These are phyloP conservation scores for Backusella macrospora DNA, from an alignment of 192 early-diverging fungal genomes.

Conservation along the genomic window DNA sequence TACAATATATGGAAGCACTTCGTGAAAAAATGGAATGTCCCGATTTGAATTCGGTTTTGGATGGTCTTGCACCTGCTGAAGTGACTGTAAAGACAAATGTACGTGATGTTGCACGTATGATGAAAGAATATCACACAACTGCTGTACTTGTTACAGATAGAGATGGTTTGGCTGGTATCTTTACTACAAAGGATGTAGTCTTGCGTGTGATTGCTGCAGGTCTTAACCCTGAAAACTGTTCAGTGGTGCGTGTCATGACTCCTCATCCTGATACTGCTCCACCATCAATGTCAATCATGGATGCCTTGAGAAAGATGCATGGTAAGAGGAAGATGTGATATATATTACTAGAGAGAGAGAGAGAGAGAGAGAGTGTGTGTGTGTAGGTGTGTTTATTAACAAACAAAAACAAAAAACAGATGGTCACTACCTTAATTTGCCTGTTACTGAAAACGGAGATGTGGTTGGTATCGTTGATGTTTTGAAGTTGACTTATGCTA, in stretches of 20 bases:
- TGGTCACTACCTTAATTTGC: conserved; percentile 76
- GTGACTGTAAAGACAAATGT: conserved; percentile 70
- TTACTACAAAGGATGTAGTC: conserved; percentile 79
- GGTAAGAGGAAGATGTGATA: conserved; percentile 39
- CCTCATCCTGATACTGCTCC: conserved; percentile 77
- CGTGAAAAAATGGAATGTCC: conserved; percentile 87
- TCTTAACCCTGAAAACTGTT: conserved; percentile 82
- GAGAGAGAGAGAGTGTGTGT: too few relatives aligned
- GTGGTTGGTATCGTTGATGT: conserved; percentile 81
- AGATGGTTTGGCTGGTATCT: conserved; percentile 77
- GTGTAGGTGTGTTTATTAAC: too few relatives aligned
- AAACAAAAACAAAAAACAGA: conserved; percentile 21
- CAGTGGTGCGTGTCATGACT: conserved; percentile 96
- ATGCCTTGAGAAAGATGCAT: conserved; percentile 81
- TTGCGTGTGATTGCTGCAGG: conserved; percentile 82
- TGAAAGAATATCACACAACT: conserved; percentile 74
- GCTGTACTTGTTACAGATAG: conserved; percentile 72
- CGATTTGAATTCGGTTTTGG: conserved; percentile 80
- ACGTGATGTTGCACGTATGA: conserved; percentile 68
- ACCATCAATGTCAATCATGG: conserved; percentile 68
- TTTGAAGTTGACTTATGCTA: conserved; percentile 76
- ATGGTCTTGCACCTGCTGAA: conserved; percentile 58
- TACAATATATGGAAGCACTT: conserved; percentile 67
- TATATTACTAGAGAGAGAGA: too few relatives aligned
- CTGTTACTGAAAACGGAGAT: conserved; percentile 65